Conservation (phyloP, 2,329 filamentous ascomycete genomes). For the Fusarium haematococcum region DNA sequence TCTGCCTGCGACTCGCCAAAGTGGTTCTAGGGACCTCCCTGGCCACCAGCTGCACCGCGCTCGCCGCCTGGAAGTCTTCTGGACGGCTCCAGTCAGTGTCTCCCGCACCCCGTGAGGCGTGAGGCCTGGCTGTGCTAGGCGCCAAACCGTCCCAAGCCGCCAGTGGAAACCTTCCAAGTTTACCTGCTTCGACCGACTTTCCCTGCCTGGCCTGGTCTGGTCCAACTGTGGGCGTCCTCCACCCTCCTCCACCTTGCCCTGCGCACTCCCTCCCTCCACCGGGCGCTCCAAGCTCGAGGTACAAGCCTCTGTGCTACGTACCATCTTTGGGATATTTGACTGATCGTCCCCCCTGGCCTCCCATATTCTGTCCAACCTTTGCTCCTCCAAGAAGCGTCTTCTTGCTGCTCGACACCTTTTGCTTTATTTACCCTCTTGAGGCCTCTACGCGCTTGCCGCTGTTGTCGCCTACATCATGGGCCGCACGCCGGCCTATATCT, state of each 20-base stretch:
- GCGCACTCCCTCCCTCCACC: not conserved
- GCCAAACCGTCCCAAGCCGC: slow-evolving; percentile 17
- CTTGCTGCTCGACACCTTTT: slow-evolving; percentile 1
- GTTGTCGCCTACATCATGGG: slow-evolving; percentile 50
- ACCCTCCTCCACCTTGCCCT: not conserved
- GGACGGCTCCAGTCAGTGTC: not conserved
- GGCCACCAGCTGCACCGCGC: slow-evolving; percentile 23
- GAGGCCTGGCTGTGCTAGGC: slow-evolving; percentile 4
- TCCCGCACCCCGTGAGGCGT: slow-evolving; percentile 5
- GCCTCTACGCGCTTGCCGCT: slow-evolving; percentile 4
- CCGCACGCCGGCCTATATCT: slow-evolving; percentile 56
- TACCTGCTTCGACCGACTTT: slow-evolving; percentile 1
- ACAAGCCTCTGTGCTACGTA: slow-evolving; percentile 27
- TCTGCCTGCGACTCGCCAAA: slow-evolving; percentile 29
- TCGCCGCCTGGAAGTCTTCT: slow-evolving; percentile 13
- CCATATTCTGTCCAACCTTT: slow-evolving; percentile 33
- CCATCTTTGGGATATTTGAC: slow-evolving; percentile 32
- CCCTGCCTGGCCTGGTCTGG: slow-evolving; percentile 8
- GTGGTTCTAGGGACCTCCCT: slow-evolving; percentile 19
- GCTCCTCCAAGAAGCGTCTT: slow-evolving; percentile 23
- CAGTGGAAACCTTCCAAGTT: slow-evolving; percentile 24
- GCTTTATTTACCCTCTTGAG: slow-evolving; percentile 6
- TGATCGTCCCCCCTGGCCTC: slow-evolving; percentile 30
- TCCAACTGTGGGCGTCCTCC: slow-evolving; percentile 31
- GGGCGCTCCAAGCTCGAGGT: slow-evolving; percentile 25